These are phyloP conservation scores for Suillus spraguei DNA, from an alignment of 768 basidiomycete species.

Conservation along the genomic window DNA sequence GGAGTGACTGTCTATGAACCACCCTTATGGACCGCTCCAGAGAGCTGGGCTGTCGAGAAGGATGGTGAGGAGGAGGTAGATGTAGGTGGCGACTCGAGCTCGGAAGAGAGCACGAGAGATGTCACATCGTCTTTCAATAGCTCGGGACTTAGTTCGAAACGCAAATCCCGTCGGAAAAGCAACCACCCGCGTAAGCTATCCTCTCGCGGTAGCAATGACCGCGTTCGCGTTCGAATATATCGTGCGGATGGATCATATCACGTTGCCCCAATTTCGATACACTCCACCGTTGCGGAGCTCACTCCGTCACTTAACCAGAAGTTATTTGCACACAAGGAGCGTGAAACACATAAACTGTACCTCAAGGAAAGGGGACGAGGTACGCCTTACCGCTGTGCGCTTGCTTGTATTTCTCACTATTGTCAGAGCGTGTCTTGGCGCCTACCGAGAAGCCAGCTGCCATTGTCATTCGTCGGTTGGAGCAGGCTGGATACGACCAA, in stretches of 20 bases:
- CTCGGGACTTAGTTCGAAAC: slow-evolving; percentile 18
- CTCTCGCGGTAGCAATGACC: slow-evolving; percentile 22
- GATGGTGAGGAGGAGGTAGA: slow-evolving; percentile 40
- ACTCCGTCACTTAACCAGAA: slow-evolving; percentile 62
- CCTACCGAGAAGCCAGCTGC: slow-evolving; percentile 82
- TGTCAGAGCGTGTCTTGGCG: slow-evolving; percentile 78
- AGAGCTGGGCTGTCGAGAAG: slow-evolving; percentile 75
- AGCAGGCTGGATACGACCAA: slow-evolving; percentile 87
- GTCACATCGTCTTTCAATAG: slow-evolving; percentile 16
- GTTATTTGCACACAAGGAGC: slow-evolving; percentile 48
- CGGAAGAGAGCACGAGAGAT: slow-evolving; percentile 37
- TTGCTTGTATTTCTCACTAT: slow-evolving; percentile 4
- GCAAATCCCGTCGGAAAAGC: slow-evolving; percentile 29
- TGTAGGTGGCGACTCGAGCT: slow-evolving; percentile 43
- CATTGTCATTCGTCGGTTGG: slow-evolving; percentile 80
- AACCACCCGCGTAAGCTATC: slow-evolving; percentile 21
- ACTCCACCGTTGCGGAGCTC: slow-evolving; percentile 70
- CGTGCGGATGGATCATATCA: slow-evolving; percentile 73
- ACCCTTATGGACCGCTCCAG: slow-evolving; percentile 64
- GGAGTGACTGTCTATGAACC: slow-evolving; percentile 26
- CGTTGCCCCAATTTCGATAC: slow-evolving; percentile 62
- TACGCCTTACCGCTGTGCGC: slow-evolving; percentile 33
- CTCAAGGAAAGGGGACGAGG: slow-evolving; percentile 77
- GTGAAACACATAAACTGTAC: slow-evolving; percentile 69
- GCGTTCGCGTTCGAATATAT: slow-evolving; percentile 75